phyloP scores from a whole-genome alignment of 2,329 filamentous ascomycete genomes.

The Verticillium albo-atrum region DNA sequence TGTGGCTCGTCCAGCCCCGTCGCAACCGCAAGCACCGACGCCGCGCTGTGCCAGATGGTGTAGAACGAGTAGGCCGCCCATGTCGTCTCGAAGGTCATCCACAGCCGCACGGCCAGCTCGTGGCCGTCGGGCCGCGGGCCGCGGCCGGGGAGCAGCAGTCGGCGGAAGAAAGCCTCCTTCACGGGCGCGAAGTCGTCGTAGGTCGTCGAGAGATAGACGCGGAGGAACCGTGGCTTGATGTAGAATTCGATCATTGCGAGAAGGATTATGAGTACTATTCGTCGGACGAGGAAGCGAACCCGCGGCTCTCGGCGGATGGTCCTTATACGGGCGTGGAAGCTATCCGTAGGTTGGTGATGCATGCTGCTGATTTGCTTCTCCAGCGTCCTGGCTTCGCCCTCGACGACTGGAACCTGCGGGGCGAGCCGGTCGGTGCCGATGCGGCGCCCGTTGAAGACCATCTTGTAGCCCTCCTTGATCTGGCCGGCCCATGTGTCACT shows the following conservation, averaged over 20 bases:
- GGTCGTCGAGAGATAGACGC: background rate
- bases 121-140: background rate
- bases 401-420: background rate
- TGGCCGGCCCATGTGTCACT: background rate
- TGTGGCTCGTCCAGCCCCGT: conserved; percentile 8
- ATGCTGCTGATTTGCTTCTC: background rate
- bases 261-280: background rate
- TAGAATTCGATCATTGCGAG: background rate
- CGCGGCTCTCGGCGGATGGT: background rate
- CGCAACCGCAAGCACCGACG: background rate
- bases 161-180: conserved; percentile 4
- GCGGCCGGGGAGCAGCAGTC: background rate
- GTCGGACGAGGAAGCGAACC: background rate
- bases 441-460: background rate
- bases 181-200: background rate
- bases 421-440: conserved; percentile 1
- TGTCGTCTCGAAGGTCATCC: conserved; percentile 3
- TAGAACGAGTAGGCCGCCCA: conserved; percentile 10
- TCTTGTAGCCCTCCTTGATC: conserved; percentile 1
- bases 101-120: conserved; percentile 3
- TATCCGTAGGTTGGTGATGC: background rate
- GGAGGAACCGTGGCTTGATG: background rate
- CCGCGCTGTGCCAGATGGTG: conserved; percentile 1
- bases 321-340: background rate
- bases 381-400: background rate